These are phyloP conservation scores for Martiniozyma abietophila DNA, from an alignment of 805 yeast genomes.

Conservation along the genomic window DNA sequence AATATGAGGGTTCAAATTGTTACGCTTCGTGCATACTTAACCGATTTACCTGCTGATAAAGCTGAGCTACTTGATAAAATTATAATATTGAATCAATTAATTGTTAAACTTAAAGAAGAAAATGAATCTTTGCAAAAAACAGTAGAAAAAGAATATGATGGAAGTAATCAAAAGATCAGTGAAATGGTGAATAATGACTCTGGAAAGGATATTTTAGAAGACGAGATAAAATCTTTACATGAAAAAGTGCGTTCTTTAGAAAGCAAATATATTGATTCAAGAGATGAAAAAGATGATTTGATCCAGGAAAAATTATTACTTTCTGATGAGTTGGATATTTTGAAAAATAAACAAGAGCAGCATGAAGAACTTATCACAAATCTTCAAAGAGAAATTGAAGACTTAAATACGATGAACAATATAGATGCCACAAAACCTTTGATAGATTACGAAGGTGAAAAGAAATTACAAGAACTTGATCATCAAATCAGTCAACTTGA, in stretches of 20 bases:
- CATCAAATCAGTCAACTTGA: neutral
- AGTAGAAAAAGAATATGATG: neutral
- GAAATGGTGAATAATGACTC: too few species aligned
- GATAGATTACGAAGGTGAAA: too few species aligned
- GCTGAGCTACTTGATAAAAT: slow-evolving; percentile 24
- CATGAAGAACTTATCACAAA: slow-evolving; percentile 7
- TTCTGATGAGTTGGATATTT: slow-evolving; percentile 18
- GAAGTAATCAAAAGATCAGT: too few species aligned
- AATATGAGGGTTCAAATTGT: slow-evolving; percentile 35
- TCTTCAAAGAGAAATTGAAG: neutral
- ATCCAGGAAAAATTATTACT: slow-evolving; percentile 17
- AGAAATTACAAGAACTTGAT: too few species aligned
- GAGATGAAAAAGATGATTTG: slow-evolving; percentile 6
- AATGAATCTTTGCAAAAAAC: slow-evolving; percentile 1
- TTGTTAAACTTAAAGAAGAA: slow-evolving; percentile 5
- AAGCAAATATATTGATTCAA: too few species aligned
- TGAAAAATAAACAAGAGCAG: slow-evolving; percentile 9
- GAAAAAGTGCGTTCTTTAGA: too few species aligned
- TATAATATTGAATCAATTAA: slow-evolving; percentile 9
- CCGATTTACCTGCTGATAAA: slow-evolving; percentile 35
- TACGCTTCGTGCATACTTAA: slow-evolving; percentile 29
- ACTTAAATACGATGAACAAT: too few species aligned
- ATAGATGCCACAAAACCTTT: too few species aligned
- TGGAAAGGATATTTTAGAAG: too few species aligned
- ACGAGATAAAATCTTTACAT: too few species aligned